These are phyloP conservation scores for Penicillium steckii DNA, from an alignment of 495 filamentous ascomycete genomes.

Conservation along the genomic window DNA sequence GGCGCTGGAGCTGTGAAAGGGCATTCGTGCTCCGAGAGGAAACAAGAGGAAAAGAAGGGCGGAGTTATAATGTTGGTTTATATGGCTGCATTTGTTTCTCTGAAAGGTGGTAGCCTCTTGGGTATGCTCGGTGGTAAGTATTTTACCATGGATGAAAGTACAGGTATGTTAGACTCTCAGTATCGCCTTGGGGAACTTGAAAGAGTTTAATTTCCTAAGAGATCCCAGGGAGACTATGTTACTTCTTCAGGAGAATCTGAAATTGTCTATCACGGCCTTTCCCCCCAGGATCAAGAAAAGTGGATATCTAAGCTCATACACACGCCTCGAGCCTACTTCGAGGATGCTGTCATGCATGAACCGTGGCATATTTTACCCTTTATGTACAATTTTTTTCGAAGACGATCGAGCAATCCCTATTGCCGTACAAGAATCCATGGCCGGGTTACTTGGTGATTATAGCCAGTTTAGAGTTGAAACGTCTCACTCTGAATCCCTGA, in stretches of 20 bases:
- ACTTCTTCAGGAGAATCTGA: slow-evolving; percentile 6
- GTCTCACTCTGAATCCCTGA: slow-evolving; percentile 25
- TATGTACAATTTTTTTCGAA: slow-evolving; percentile 49
- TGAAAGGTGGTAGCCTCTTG: slow-evolving; percentile 21
- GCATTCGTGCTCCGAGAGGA: slow-evolving; percentile 32
- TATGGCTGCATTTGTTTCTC: slow-evolving; percentile 33
- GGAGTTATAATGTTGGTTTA: slow-evolving; percentile 43
- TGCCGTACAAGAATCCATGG: slow-evolving; percentile 28
- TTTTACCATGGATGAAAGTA: slow-evolving; percentile 20
- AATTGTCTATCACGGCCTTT: slow-evolving; percentile 28
- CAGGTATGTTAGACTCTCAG: slow-evolving; percentile 7
- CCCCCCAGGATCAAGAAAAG: slow-evolving; percentile 12
- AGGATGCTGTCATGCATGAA: slow-evolving; percentile 30
- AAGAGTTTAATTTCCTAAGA: neutral
- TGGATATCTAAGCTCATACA: slow-evolving; percentile 21
- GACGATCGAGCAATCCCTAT: slow-evolving; percentile 37
- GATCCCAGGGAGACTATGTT: neutral
- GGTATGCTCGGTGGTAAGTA: slow-evolving; percentile 19
- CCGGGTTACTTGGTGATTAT: slow-evolving; percentile 12
- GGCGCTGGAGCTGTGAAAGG: slow-evolving; percentile 41
- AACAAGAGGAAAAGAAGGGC: slow-evolving; percentile 26
- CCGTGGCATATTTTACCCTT: slow-evolving; percentile 46
- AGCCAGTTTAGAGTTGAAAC: slow-evolving; percentile 9
- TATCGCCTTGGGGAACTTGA: neutral
- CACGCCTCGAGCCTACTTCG: slow-evolving; percentile 13